Evolutionary conservation across 805 yeast species (phyloP), one percentile per base, ranked within the genome.

Genomic region (Cyberlindnera americana): DNA sequence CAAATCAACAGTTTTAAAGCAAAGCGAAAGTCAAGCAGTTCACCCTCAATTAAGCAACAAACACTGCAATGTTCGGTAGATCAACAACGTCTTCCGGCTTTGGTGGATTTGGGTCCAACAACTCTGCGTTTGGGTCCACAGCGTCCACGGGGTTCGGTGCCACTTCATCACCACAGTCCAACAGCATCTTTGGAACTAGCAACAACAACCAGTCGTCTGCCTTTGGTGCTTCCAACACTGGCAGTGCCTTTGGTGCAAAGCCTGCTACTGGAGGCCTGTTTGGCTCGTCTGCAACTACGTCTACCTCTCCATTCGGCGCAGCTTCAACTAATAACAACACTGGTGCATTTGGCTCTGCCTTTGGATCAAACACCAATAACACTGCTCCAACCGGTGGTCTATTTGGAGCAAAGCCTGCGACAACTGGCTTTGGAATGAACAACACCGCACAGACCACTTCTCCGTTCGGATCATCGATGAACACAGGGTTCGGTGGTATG

Each of bases 111-210:
- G 67, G 70, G 6, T 43, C 46, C 44, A 47, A 60, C 19, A 53
- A 60, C 31, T 53, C 61, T 14, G 44, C 53, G 2, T 57, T 60
- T 43, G 64, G 63, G 3, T 37, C 50, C 35, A 43, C 47, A 12
- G 36, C 34, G 15, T 44, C 50, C 50, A 37, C 49, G 35, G 48
- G 38, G 15, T 42, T 52, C 49, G 59, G 51, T 53, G 55, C 57
- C 55, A 27, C 54, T 9, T 41, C 49, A n/a, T 44, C 54, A 15
- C 45, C 54, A 6, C 38, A 53, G 6, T 50, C 55, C 15, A 60
- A 64, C 26, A 51, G 56, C 35, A 14, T 72, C 23, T 73, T 75
- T 54, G 77, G 77, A 19, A 38, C 54, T 15, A 60, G 46, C 47
- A 52, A 54, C 33, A 49, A 59, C 18, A 52, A 57, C 10, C 52